Evolutionary conservation across 306 rosid species (phyloP).

Genomic region (Vigna nakashimae): DNA sequence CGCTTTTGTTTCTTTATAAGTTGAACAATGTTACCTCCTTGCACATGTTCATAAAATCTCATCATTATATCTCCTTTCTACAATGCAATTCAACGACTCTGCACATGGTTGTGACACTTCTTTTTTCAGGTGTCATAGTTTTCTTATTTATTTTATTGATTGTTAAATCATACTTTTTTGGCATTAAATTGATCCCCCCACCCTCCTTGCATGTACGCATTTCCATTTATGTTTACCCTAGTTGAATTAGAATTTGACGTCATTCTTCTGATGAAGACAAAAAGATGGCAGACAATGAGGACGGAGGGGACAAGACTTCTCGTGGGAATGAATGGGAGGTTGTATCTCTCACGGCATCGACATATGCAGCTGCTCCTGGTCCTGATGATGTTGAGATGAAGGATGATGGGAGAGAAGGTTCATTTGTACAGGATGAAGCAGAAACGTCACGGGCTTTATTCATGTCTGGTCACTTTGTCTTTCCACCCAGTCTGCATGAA

Average conservation of each 20-base stretch:
- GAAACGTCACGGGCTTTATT: slow-evolving; percentile 85
- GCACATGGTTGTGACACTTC: slow-evolving; percentile 7
- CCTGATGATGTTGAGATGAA: slow-evolving; percentile 60
- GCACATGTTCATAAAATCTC: background rate
- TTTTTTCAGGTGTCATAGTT: background rate
- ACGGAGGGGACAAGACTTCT: slow-evolving; percentile 66
- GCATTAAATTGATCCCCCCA: background rate
- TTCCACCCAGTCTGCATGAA: slow-evolving; percentile 86
- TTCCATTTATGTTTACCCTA: slow-evolving; percentile 27
- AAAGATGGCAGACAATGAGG: slow-evolving; percentile 82
- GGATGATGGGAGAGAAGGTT: slow-evolving; percentile 53
- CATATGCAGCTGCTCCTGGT: slow-evolving; percentile 93
- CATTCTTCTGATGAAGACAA: slow-evolving; percentile 41
- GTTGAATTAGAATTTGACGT: slow-evolving; percentile 40
- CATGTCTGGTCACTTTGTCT: slow-evolving; percentile 90
- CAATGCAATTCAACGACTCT: slow-evolving; percentile 14
- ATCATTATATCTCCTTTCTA: background rate
- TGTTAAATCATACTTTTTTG: background rate
- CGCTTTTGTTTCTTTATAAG: background rate
- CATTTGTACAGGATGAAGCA: slow-evolving; percentile 53
- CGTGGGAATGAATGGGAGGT: slow-evolving; percentile 98
- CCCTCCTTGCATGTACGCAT: background rate
- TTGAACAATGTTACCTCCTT: slow-evolving; percentile 1
- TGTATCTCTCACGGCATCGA: slow-evolving; percentile 89
- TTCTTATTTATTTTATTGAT: slow-evolving; percentile 3